Evolutionary conservation across 106 monocot genomes (phyloP).

Genomic region (Dioscorea dumetorum): DNA sequence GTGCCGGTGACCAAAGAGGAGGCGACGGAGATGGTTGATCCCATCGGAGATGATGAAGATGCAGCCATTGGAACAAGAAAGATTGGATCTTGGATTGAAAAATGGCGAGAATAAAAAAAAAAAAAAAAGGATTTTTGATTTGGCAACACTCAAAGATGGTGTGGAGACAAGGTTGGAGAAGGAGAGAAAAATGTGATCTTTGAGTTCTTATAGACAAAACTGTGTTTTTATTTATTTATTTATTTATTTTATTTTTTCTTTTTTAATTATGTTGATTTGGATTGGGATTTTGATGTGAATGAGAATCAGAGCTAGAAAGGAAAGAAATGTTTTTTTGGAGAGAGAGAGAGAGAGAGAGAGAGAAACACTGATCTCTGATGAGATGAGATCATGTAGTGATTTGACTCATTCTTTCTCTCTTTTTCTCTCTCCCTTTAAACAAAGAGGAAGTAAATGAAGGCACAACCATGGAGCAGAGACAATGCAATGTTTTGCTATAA

Average conservation of each 20-base stretch:
- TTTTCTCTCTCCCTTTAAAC: too few species aligned
- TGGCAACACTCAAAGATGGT: neutral
- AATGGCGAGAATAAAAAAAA: neutral
- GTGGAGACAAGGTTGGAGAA: neutral
- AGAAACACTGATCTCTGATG: neutral
- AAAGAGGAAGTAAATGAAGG: too few species aligned
- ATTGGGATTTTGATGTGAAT: neutral
- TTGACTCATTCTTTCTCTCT: neutral
- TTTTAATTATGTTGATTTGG: neutral
- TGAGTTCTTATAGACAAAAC: neutral
- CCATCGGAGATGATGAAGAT: neutral
- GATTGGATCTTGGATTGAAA: neutral
- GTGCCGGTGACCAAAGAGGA: constrained; percentile 1
- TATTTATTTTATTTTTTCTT: too few species aligned
- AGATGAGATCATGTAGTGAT: neutral
- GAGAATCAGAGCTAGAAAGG: neutral
- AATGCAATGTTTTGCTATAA: too few species aligned
- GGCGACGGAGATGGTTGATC: neutral
- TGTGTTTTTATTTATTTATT: too few species aligned
- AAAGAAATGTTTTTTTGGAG: neutral
- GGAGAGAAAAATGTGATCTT: neutral
- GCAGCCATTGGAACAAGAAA: neutral
- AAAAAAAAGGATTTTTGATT: neutral
- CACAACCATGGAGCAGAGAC: too few species aligned
- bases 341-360: neutral